Evolutionary conservation across 805 yeast genomes (phyloP).

Genomic region (Clavispora santaluciae): DNA sequence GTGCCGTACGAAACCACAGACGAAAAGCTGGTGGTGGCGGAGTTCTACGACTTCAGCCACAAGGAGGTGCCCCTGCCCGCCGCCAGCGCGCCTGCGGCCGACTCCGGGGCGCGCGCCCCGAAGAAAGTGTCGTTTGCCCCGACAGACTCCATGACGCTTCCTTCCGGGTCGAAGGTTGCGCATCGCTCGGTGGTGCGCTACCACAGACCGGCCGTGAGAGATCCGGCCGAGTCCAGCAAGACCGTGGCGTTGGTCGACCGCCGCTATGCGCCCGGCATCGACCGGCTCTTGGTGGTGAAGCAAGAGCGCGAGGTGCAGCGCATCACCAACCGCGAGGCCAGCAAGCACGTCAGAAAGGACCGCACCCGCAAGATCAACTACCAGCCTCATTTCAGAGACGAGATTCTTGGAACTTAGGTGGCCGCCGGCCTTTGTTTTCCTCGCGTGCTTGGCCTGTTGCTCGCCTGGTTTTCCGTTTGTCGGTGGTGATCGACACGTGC

Average conservation of each 20-base stretch:
- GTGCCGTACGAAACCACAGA: constrained; percentile 41
- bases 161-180: constrained; percentile 75
- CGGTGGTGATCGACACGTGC: no score
- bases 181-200: constrained; percentile 73
- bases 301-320: constrained; percentile 28
- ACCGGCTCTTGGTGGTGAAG: constrained; percentile 22
- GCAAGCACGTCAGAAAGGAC: constrained; percentile 20
- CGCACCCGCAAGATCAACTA: constrained; percentile 26
- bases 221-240: constrained; percentile 59
- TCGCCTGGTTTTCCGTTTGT: no score
- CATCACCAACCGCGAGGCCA: constrained; percentile 22
- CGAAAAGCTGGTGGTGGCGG: constrained; percentile 31
- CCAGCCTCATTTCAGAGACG: constrained; percentile 60
- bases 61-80: constrained; percentile 10
- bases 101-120: constrained; percentile 42
- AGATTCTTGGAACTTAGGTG: constrained; percentile 39
- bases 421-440: not conserved
- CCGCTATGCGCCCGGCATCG: constrained; percentile 37
- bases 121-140: not conserved
- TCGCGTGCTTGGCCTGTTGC: not conserved
- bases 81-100: constrained; percentile 24
- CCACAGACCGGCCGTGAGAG: constrained; percentile 55
- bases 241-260: constrained; percentile 77
- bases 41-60: constrained; percentile 34
- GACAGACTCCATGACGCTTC: constrained; percentile 45